phyloP scores from a whole-genome alignment of 2,329 filamentous ascomycete species.

The Talaromyces sp. region DNA sequence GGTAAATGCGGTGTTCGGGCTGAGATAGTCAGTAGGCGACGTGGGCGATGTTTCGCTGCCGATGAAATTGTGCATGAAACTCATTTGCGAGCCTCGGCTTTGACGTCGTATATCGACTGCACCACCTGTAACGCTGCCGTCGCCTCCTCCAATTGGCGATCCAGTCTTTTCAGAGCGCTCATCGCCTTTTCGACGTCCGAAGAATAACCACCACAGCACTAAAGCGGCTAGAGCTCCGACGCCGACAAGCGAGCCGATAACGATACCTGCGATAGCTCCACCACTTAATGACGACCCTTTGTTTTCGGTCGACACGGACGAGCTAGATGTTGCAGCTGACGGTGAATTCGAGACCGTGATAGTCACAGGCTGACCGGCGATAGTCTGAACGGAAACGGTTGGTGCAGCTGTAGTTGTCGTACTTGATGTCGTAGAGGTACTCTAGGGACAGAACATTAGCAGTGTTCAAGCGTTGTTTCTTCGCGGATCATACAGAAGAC shows the following conservation, averaged over 20 bases:
- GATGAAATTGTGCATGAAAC: constrained; percentile 33
- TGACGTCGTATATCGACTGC: constrained; percentile 29
- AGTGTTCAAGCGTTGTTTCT: constrained; percentile 1
- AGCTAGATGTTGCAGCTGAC: constrained; percentile 20
- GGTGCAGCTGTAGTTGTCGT: constrained; percentile 9
- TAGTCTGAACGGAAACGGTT: constrained; percentile 19
- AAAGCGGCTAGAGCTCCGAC: constrained; percentile 37
- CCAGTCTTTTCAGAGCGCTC: constrained; percentile 21
- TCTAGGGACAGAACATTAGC: constrained; percentile 10
- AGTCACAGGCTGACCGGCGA: constrained; percentile 22
- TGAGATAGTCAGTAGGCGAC: constrained; percentile 18
- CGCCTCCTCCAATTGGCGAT: constrained; percentile 25
- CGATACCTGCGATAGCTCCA: constrained; percentile 45
- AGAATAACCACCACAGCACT: constrained; percentile 39
- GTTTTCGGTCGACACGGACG: constrained; percentile 19
- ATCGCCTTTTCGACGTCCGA: constrained; percentile 31
- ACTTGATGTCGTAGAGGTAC: constrained; percentile 16
- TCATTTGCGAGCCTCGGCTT: constrained; percentile 37
- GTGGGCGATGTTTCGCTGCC: constrained; percentile 5
- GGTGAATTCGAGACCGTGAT: constrained; percentile 23
- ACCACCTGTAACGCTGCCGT: constrained; percentile 20
- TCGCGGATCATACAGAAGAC: constrained; percentile 11
- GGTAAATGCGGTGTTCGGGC: constrained; percentile 32
- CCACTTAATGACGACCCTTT: constrained; percentile 33
- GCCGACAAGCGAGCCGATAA: constrained; percentile 41